These are phyloP conservation scores for Xylaria telfairii DNA, from an alignment of 495 filamentous ascomycete genomes.

Conservation along the genomic window DNA sequence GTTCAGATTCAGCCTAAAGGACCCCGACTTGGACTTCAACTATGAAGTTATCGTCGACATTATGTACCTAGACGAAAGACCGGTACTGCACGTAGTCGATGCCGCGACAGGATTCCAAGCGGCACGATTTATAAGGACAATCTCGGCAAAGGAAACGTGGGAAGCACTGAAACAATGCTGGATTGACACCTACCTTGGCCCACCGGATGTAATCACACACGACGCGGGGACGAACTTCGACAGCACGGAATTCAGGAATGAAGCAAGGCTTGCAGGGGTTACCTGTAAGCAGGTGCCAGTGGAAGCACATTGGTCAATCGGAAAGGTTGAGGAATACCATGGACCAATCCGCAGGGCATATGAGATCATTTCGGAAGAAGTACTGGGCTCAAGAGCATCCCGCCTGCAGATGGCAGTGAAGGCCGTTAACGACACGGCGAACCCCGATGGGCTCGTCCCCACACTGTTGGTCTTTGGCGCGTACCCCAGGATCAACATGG, in stretches of 20 bases:
- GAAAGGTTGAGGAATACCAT: slow-evolving; percentile 34
- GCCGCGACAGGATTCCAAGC: slow-evolving; percentile 27
- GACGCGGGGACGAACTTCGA: slow-evolving; percentile 38
- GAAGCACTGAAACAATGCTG: slow-evolving; percentile 31
- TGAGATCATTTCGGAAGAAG: slow-evolving; percentile 31
- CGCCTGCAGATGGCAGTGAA: slow-evolving; percentile 37
- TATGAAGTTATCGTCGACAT: too few relatives aligned
- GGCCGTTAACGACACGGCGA: slow-evolving; percentile 31
- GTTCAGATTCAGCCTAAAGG: too few relatives aligned
- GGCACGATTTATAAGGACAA: slow-evolving; percentile 24
- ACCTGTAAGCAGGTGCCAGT: slow-evolving; percentile 27
- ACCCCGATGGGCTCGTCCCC: slow-evolving; percentile 30
- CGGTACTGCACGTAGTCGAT: neutral
- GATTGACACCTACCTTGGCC: slow-evolving; percentile 40
- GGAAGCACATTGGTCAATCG: slow-evolving; percentile 34
- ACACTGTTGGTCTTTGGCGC: slow-evolving; percentile 29
- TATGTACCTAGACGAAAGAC: slow-evolving; percentile 5
- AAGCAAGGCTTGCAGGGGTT: slow-evolving; percentile 15
- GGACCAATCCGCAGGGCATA: slow-evolving; percentile 25
- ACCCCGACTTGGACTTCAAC: too few relatives aligned
- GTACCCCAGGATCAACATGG: slow-evolving; percentile 27
- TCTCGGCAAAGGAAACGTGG: slow-evolving; percentile 29
- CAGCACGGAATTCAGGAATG: slow-evolving; percentile 32
- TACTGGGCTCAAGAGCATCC: slow-evolving; percentile 7
- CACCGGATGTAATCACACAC: slow-evolving; percentile 28